Conservation (phyloP, 2,329 filamentous ascomycete genomes). For the Nannizziopsis arthrosporioides region DNA sequence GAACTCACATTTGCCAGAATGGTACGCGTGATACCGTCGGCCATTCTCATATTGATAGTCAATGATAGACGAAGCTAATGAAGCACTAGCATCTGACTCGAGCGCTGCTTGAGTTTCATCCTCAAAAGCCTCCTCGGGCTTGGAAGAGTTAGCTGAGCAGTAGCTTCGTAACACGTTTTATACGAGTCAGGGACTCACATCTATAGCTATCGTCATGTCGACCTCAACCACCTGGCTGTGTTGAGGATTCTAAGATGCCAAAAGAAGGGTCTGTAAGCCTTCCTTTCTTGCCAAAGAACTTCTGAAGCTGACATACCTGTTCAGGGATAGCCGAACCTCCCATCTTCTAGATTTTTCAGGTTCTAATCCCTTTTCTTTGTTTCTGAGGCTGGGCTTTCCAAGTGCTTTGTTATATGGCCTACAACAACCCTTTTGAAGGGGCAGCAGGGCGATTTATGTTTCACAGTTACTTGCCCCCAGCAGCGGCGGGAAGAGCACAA, state of each 20-base stretch:
- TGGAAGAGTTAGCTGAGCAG: not conserved
- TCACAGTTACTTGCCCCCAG: no score
- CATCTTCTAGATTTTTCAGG: no score
- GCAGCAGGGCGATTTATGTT: no score
- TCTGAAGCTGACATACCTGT: not conserved
- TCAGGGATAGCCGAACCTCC: not conserved
- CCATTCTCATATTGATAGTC: slow-evolving; percentile 14
- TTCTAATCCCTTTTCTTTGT: no score
- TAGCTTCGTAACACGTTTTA: no score
- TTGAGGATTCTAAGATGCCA: not conserved
- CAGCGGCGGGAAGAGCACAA: no score
- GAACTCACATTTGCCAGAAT: slow-evolving; percentile 12
- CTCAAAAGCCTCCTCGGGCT: not conserved
- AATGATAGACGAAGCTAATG: slow-evolving; percentile 13
- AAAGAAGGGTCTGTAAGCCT: not conserved
- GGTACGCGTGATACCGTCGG: slow-evolving; percentile 12
- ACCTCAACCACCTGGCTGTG: not conserved
- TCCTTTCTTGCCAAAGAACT: not conserved
- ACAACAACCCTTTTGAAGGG: no score
- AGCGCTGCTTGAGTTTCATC: not conserved
- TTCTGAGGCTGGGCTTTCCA: no score
- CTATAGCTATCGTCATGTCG: not conserved
- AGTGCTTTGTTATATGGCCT: no score
- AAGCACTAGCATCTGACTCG: slow-evolving; percentile 1
- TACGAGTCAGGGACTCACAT: not conserved